Percentiles rank a stretch among this genome's conserved stretches.
phyloP scores from a whole-genome alignment of 2,329 filamentous ascomycete genomes.

The Dactylonectria estremocensis region DNA sequence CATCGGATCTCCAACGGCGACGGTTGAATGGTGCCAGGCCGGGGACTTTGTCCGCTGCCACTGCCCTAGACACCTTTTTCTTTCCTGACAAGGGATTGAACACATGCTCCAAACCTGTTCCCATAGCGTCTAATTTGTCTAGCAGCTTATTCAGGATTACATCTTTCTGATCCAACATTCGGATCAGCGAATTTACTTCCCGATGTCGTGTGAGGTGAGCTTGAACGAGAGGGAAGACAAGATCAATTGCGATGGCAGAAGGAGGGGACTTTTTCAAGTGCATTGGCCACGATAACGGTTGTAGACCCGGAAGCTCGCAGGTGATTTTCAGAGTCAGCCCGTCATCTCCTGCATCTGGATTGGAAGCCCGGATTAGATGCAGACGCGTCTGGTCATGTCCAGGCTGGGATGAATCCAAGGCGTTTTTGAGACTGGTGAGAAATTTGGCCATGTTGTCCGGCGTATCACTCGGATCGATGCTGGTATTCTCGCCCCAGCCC shows the following conservation, averaged over 20 bases:
- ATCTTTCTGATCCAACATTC: conserved; percentile 66
- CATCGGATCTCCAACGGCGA: conserved; percentile 55
- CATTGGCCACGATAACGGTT: conserved; percentile 77
- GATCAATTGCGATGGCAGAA: conserved; percentile 61
- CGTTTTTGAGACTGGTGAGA: conserved; percentile 72
- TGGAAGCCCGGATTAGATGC: conserved; percentile 55
- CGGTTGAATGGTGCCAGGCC: conserved; percentile 67
- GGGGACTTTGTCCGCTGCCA: conserved; percentile 64
- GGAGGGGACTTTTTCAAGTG: conserved; percentile 64
- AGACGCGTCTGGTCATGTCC: conserved; percentile 63
- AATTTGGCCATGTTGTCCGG: conserved; percentile 77
- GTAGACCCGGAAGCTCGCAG: conserved; percentile 75
- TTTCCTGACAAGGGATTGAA: conserved; percentile 67
- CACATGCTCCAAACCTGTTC: conserved; percentile 67
- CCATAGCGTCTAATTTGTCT: conserved; percentile 69
- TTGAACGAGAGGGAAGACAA: conserved; percentile 68
- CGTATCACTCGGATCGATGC: conserved; percentile 81
- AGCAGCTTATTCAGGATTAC: conserved; percentile 64
- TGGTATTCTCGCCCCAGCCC: conserved; percentile 74
- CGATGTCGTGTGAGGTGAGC: conserved; percentile 58
- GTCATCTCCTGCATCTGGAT: conserved; percentile 55
- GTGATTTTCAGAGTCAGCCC: conserved; percentile 69
- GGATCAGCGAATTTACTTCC: conserved; percentile 61
- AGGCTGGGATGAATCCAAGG: conserved; percentile 63
- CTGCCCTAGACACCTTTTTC: conserved; percentile 60